These are phyloP conservation scores for Inonotus obliquus DNA, from an alignment of 1,284 basidiomycete genomes.

Conservation along the genomic window DNA sequence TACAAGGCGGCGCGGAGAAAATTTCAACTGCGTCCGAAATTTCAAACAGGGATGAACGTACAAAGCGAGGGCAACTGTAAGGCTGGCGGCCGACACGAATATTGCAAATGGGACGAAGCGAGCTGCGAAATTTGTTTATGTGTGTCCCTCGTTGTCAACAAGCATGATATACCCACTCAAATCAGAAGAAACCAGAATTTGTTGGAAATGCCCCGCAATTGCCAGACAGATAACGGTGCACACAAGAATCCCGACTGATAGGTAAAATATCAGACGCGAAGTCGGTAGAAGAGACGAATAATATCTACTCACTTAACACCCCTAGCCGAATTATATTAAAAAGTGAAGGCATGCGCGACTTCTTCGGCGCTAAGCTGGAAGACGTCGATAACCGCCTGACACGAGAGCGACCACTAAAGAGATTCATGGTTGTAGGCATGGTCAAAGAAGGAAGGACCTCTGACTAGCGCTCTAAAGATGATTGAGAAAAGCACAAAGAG, in stretches of 20 bases:
- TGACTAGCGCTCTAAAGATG: background rate
- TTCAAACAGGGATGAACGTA: slow-evolving; percentile 33
- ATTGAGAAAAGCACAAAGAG: background rate
- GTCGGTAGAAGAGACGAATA: background rate
- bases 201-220: slow-evolving; percentile 71
- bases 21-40: background rate
- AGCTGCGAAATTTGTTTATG: slow-evolving; percentile 39
- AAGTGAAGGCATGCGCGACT: slow-evolving; percentile 40
- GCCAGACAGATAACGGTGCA: slow-evolving; percentile 72
- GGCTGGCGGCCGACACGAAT: slow-evolving; percentile 65
- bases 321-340: slow-evolving; percentile 58
- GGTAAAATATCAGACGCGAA: background rate
- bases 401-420: slow-evolving; percentile 3
- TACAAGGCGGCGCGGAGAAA: slow-evolving; percentile 24
- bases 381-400: slow-evolving; percentile 11
- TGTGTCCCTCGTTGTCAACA: background rate
- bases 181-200: slow-evolving; percentile 63
- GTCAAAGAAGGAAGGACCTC: background rate
- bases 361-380: slow-evolving; percentile 13
- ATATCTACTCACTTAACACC: slow-evolving; percentile 46
- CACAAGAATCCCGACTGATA: slow-evolving; percentile 53
- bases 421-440: slow-evolving; percentile 5
- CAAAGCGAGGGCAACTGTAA: slow-evolving; percentile 64
- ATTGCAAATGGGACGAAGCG: slow-evolving; percentile 80
- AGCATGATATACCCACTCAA: slow-evolving; percentile 51